Percentiles rank a stretch among this genome's conserved stretches.
Conservation (phyloP, 2,329 filamentous ascomycete genomes). For the Pseudogymnoascus sp. region DNA sequence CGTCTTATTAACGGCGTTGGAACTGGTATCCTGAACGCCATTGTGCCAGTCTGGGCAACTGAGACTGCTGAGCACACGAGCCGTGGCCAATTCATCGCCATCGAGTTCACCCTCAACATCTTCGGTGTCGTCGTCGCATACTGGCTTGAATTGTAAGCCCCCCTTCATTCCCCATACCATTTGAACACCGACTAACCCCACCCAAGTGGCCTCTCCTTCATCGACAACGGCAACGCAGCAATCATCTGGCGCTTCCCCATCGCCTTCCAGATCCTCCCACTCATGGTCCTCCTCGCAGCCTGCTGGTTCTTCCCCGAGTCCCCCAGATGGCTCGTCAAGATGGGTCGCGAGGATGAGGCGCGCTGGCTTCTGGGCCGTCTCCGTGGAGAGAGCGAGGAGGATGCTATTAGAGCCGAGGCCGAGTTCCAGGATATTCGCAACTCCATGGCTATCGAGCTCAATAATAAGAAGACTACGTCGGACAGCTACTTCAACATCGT, state of each 20-base stretch:
- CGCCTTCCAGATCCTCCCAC: slow-evolving; percentile 59
- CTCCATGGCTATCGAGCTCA: slow-evolving; percentile 53
- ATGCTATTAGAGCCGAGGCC: slow-evolving; percentile 44
- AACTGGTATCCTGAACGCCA: slow-evolving; percentile 61
- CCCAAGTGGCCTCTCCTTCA: slow-evolving; percentile 46
- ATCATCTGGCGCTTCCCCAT: slow-evolving; percentile 62
- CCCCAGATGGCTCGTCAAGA: slow-evolving; percentile 58
- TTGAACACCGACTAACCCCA: slow-evolving; percentile 11
- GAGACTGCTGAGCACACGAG: slow-evolving; percentile 60
- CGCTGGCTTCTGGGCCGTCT: slow-evolving; percentile 55
- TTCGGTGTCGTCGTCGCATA: slow-evolving; percentile 36
- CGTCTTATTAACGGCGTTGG: slow-evolving; percentile 56
- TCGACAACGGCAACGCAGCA: slow-evolving; percentile 46
- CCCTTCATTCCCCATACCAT: neutral
- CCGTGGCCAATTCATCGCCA: slow-evolving; percentile 59
- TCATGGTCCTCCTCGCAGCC: slow-evolving; percentile 44
- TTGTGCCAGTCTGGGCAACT: slow-evolving; percentile 63
- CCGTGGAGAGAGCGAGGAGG: slow-evolving; percentile 47
- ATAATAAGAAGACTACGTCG: slow-evolving; percentile 41
- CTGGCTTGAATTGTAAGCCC: slow-evolving; percentile 37
- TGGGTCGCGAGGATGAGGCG: slow-evolving; percentile 57
- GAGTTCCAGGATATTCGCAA: slow-evolving; percentile 62
- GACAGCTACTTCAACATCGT: slow-evolving; percentile 34
- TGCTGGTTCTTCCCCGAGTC: slow-evolving; percentile 65
- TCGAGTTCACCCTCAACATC: slow-evolving; percentile 67